Evolutionary conservation across 192 early-diverging fungal genomes (phyloP), one percentile per base, ranked within the genome.

Genomic region (Phlyctochytrium bullatum): DNA sequence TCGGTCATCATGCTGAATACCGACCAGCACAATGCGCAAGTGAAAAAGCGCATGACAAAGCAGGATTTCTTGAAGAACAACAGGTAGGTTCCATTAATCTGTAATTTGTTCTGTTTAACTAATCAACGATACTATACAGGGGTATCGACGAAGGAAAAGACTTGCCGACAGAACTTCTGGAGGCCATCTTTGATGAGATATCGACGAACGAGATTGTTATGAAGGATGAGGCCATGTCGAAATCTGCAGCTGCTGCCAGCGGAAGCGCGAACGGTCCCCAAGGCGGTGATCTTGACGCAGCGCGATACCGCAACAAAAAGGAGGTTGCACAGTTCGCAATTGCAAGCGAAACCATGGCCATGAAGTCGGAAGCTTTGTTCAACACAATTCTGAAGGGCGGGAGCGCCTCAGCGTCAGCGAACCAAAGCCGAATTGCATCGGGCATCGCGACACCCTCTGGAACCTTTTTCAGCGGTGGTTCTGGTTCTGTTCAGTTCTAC

Each of bases 1-100:
- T 94, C 92, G 59, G 89, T 91, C 6, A 88, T 97, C 36, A 87
- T 97, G 92, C 81, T 97, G 35, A 97, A 97, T 70, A 97, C 95
- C 0, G 95, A 97, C 78, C 85, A 87, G 68, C 89, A 95, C 73
- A 94, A 88, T 75, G 83, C 89, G 23, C 93, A 93, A 72, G 88
- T 95, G 16, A 90, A 90, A 73, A 80, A 80, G 40, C 86, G 90
- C 23, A 97, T 97, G 95, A 88, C 91, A 0, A 86, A 90, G 71
- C 67, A 74, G 1, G 92, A 93, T 64, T 97, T 97, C 72, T 69
- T 96, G 61, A 86, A 87, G 59, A 97, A 95, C 67, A 97, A 97
- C 77, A 87, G 70, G 70, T 72, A 28, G 3, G 23, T 14, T 58
- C 17, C 34, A 29, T 24, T n/a, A n/a, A n/a, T 62, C 58, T 62